Percentiles rank a stretch among this genome's conserved stretches.
Evolutionary conservation across 106 monocot species (phyloP).

Genomic region (Cymbidium sinense): DNA sequence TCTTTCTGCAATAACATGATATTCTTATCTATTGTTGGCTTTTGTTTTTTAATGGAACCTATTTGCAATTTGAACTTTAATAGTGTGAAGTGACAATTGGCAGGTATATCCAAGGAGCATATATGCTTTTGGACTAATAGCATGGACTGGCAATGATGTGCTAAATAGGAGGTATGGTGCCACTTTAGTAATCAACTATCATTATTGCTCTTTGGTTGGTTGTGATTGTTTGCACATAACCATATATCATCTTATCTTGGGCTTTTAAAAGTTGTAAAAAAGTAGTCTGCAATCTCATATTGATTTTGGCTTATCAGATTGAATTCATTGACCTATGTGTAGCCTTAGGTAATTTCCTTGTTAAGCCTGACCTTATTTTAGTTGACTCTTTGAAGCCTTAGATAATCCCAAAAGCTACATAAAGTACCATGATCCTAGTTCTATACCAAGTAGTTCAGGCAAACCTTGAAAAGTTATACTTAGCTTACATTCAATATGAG

Average conservation of each 20-base stretch:
- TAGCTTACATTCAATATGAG: too few relatives aligned
- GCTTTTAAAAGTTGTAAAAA: background rate
- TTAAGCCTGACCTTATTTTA: too few relatives aligned
- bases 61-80: background rate
- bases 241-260: background rate
- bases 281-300: too few relatives aligned
- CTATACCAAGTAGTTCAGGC: too few relatives aligned
- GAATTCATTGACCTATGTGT: too few relatives aligned
- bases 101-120: slow-evolving; percentile 87
- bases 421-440: too few relatives aligned
- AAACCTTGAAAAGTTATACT: too few relatives aligned
- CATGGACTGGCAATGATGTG: slow-evolving; percentile 99
- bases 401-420: too few relatives aligned
- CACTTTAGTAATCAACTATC: background rate
- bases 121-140: slow-evolving; percentile 94
- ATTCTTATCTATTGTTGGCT: background rate
- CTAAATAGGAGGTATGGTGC: slow-evolving; percentile 71
- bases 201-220: background rate
- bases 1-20: background rate
- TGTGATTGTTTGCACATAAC: background rate
- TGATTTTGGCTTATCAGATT: too few relatives aligned
- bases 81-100: background rate
- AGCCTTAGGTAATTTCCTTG: too few relatives aligned
- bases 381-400: too few relatives aligned
- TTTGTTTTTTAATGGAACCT: background rate